phyloP scores from a whole-genome alignment of 371 early-diverging fungal species.

The Mortierella sp. region DNA sequence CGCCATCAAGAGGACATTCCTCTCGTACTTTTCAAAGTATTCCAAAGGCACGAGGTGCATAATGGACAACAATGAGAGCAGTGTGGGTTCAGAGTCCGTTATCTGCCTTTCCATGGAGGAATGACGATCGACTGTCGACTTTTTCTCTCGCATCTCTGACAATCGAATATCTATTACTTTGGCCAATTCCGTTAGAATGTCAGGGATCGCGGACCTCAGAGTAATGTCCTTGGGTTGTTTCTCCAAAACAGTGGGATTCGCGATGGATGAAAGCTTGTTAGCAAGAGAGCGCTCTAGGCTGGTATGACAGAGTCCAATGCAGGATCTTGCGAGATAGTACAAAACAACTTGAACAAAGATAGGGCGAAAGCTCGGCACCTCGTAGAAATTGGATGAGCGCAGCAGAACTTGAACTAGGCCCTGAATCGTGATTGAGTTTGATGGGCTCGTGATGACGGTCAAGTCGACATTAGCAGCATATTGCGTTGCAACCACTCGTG shows the following conservation, averaged over 20 bases:
- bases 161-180: conserved; percentile 3
- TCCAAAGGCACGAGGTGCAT: conserved; percentile 63
- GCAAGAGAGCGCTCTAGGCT: conserved; percentile 1
- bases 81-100: conserved; percentile 3
- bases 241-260: conserved; percentile 9
- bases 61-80: conserved; percentile 36
- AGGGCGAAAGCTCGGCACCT: conserved; percentile 59
- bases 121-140: conserved; percentile 3
- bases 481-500: conserved; percentile 42
- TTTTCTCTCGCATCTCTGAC: conserved; percentile 3
- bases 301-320: conserved; percentile 42
- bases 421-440: conserved; percentile 42
- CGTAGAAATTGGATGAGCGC: conserved; percentile 68
- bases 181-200: conserved; percentile 29
- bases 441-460: neutral
- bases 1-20: conserved; percentile 55
- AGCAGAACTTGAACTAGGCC: conserved; percentile 54
- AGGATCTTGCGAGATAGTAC: conserved; percentile 17
- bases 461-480: conserved; percentile 17
- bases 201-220: conserved; percentile 30
- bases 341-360: conserved; percentile 38
- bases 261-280: conserved; percentile 3
- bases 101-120: neutral
- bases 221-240: conserved; percentile 4
- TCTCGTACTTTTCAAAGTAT: conserved; percentile 61